Conservation (phyloP, 2,329 filamentous ascomycete species). For the Fusarium nelsonii region DNA sequence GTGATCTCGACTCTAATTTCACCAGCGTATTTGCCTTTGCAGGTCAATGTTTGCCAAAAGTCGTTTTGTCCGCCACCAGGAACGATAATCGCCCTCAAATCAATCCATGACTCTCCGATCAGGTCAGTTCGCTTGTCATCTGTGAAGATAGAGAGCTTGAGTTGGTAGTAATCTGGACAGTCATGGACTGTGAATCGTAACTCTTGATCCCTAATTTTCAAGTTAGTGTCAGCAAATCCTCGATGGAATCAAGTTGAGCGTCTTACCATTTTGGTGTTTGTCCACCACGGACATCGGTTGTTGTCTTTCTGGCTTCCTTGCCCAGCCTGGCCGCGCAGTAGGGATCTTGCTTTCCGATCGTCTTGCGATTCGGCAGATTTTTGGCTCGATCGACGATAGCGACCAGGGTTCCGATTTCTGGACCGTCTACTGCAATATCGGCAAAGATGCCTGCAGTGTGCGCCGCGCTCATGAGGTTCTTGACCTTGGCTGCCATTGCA, state of each 20-base stretch:
- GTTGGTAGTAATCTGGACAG: constrained; percentile 93
- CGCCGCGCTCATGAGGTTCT: constrained; percentile 70
- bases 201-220: constrained; percentile 87
- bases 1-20: constrained; percentile 96
- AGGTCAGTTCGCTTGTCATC: constrained; percentile 98
- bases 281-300: constrained; percentile 91
- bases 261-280: constrained; percentile 93
- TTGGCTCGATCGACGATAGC: constrained; percentile 94
- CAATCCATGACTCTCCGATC: constrained; percentile 94
- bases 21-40: constrained; percentile 93
- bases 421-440: constrained; percentile 93
- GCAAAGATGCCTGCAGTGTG: constrained; percentile 95
- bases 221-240: constrained; percentile 32
- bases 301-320: constrained; percentile 97
- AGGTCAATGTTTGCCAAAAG: constrained; percentile 89
- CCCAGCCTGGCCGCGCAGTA: constrained; percentile 94
- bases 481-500: constrained; percentile 66
- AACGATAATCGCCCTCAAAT: constrained; percentile 83
- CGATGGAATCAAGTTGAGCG: background rate
- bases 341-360: constrained; percentile 98
- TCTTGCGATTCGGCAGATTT: constrained; percentile 96
- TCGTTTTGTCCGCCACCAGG: constrained; percentile 93
- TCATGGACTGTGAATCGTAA: constrained; percentile 96
- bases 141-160: constrained; percentile 97
- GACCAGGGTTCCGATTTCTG: constrained; percentile 92